These are phyloP conservation scores for Schizophyllum amplum DNA, from an alignment of 1,284 basidiomycete genomes.

Conservation along the genomic window DNA sequence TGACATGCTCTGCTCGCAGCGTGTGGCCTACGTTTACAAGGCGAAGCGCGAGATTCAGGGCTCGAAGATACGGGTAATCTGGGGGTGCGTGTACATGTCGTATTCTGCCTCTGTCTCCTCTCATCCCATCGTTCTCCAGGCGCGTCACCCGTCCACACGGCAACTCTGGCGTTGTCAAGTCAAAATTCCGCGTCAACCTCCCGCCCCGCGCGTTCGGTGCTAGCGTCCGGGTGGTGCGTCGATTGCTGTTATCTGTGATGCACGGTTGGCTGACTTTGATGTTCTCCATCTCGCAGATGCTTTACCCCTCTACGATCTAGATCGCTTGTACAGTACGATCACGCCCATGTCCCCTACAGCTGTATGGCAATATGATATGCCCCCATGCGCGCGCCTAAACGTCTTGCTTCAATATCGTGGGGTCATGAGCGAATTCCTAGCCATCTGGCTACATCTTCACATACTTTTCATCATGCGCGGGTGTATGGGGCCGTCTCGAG, in stretches of 20 bases:
- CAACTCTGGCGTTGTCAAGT: conserved; percentile 93
- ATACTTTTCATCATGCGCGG: no score
- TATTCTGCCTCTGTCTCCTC: not conserved
- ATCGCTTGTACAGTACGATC: conserved; percentile 12
- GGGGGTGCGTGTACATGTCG: conserved; percentile 82
- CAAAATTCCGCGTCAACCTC: conserved; percentile 96
- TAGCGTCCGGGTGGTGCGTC: conserved; percentile 83
- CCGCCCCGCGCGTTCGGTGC: conserved; percentile 96
- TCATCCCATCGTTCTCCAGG: conserved; percentile 27
- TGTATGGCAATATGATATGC: not conserved
- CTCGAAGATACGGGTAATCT: conserved; percentile 92
- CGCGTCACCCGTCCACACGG: conserved; percentile 92
- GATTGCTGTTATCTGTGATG: conserved; percentile 10
- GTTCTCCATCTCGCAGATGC: conserved; percentile 33
- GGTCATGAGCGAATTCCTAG: no score
- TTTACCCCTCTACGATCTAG: conserved; percentile 52
- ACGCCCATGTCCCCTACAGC: not conserved
- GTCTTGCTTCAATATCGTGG: not conserved
- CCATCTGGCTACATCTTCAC: no score
- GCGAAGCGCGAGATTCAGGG: conserved; percentile 91
- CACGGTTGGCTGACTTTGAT: conserved; percentile 4
- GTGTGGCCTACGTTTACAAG: conserved; percentile 96
- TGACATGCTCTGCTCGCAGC: conserved; percentile 37
- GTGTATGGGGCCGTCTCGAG: no score
- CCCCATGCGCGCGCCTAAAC: not conserved